Conservation (phyloP, 2,329 filamentous ascomycete species). For the Rasamsonia emersonii region DNA sequence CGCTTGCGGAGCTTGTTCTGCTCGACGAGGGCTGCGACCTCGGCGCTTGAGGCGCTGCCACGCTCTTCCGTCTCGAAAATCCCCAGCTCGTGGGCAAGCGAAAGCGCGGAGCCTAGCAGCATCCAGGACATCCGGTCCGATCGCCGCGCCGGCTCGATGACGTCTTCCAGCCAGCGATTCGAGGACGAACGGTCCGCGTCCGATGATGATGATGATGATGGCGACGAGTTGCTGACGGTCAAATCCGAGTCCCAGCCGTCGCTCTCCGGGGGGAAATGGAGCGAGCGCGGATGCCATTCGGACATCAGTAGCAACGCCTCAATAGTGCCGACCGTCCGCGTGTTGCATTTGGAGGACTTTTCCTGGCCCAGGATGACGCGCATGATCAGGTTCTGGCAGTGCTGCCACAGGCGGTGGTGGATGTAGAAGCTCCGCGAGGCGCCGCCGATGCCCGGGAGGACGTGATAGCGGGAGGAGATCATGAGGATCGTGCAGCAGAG, state of each 20-base stretch:
- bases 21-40: conserved; percentile 7
- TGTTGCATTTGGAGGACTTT: conserved; percentile 40
- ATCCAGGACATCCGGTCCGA: conserved; percentile 53
- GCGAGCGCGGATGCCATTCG: conserved; percentile 46
- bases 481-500: conserved; percentile 45
- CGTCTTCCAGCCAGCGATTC: conserved; percentile 42
- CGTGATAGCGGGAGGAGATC: conserved; percentile 44
- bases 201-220: conserved; percentile 25
- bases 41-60: conserved; percentile 14
- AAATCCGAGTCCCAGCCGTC: conserved; percentile 48
- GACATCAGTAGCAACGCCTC: conserved; percentile 44
- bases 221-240: conserved; percentile 20
- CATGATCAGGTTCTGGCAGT: conserved; percentile 44
- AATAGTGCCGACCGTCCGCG: conserved; percentile 41
- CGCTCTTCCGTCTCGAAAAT: conserved; percentile 32
- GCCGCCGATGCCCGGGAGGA: conserved; percentile 29
- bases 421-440: conserved; percentile 41
- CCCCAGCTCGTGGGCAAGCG: conserved; percentile 43
- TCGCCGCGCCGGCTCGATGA: conserved; percentile 43
- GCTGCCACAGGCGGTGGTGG: conserved; percentile 44
- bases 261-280: conserved; percentile 44
- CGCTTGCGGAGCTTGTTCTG: conserved; percentile 17
- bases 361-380: conserved; percentile 45
- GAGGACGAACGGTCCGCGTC: conserved; percentile 21
- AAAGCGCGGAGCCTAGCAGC: conserved; percentile 43